phyloP scores from a whole-genome alignment of 2,329 filamentous ascomycete species.

The Bipolaris oryzae region DNA sequence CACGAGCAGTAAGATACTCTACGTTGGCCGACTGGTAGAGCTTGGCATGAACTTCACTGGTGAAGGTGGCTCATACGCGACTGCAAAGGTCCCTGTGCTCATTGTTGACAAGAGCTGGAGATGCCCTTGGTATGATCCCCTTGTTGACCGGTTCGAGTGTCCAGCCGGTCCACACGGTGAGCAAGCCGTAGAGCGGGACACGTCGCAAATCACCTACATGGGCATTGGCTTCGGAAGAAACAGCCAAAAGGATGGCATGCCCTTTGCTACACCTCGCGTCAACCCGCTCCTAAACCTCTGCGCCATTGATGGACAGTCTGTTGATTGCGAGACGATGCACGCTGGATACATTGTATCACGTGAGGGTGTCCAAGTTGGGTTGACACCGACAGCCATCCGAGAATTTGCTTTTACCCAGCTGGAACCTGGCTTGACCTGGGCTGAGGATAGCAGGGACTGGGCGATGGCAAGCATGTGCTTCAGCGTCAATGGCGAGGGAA shows the following conservation, averaged over 20 bases:
- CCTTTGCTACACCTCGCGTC: constrained; percentile 33
- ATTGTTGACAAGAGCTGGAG: constrained; percentile 43
- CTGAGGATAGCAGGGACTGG: constrained; percentile 41
- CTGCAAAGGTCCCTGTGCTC: constrained; percentile 36
- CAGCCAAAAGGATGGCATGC: constrained; percentile 34
- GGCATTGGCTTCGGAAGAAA: constrained; percentile 47
- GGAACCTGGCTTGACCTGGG: constrained; percentile 36
- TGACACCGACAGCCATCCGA: constrained; percentile 31
- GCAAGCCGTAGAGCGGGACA: constrained; percentile 31
- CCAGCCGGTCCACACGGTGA: constrained; percentile 36
- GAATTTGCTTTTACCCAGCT: constrained; percentile 34
- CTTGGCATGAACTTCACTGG: constrained; percentile 38
- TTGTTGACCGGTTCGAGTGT: constrained; percentile 37
- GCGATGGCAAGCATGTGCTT: constrained; percentile 44
- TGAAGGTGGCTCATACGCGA: constrained; percentile 24
- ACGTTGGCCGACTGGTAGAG: constrained; percentile 40
- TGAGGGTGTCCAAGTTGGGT: constrained; percentile 37
- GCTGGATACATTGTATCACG: constrained; percentile 41
- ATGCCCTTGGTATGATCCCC: constrained; percentile 45
- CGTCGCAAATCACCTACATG: constrained; percentile 45
- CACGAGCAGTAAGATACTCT: constrained; percentile 44
- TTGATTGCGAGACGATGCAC: constrained; percentile 17
- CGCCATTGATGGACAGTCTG: constrained; percentile 28
- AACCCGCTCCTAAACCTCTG: constrained; percentile 48
- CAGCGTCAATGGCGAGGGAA: constrained; percentile 28